Percentiles rank a stretch among this genome's conserved stretches.
Conservation (phyloP, 2,329 filamentous ascomycete genomes). For the Colletotrichum liaoningense region DNA sequence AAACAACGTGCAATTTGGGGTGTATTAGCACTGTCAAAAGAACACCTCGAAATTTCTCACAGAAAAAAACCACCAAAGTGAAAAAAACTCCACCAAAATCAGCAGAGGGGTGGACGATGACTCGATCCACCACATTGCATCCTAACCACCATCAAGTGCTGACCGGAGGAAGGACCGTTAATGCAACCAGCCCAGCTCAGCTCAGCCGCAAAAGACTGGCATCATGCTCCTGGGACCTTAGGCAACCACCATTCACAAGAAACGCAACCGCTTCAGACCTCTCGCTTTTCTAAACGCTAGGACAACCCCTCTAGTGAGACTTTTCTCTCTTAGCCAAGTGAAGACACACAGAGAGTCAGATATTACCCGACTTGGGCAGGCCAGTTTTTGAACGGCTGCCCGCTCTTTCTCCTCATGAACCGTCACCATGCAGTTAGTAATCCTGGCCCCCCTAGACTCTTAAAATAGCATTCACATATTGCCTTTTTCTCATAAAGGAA, state of each 20-base stretch:
- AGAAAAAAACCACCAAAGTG: slow-evolving; percentile 2
- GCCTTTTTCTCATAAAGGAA: neutral
- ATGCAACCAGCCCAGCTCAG: slow-evolving; percentile 15
- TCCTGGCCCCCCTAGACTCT: slow-evolving; percentile 8
- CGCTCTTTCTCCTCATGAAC: slow-evolving; percentile 19
- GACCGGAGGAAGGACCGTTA: slow-evolving; percentile 17
- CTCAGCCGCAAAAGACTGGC: slow-evolving; percentile 31
- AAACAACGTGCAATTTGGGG: slow-evolving; percentile 1
- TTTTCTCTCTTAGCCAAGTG: neutral
- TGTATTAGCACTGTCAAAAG: slow-evolving; percentile 24
- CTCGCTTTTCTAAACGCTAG: neutral
- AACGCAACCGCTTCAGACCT: neutral
- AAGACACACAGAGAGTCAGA: neutral
- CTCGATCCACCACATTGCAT: slow-evolving; percentile 25
- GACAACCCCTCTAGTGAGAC: slow-evolving; percentile 26
- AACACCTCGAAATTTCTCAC: slow-evolving; percentile 26
- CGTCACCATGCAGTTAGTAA: slow-evolving; percentile 30
- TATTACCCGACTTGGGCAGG: slow-evolving; percentile 1
- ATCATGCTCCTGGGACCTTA: slow-evolving; percentile 32
- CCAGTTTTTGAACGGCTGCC: neutral
- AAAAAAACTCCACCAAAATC: slow-evolving; percentile 27
- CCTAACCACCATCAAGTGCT: slow-evolving; percentile 2
- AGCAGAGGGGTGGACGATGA: slow-evolving; percentile 19
- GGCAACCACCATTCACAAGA: slow-evolving; percentile 20
- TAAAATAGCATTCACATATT: neutral